Evolutionary conservation across 768 basidiomycete species (phyloP), one percentile per base, ranked within the genome.

Genomic region (Lentinula lateritia): DNA sequence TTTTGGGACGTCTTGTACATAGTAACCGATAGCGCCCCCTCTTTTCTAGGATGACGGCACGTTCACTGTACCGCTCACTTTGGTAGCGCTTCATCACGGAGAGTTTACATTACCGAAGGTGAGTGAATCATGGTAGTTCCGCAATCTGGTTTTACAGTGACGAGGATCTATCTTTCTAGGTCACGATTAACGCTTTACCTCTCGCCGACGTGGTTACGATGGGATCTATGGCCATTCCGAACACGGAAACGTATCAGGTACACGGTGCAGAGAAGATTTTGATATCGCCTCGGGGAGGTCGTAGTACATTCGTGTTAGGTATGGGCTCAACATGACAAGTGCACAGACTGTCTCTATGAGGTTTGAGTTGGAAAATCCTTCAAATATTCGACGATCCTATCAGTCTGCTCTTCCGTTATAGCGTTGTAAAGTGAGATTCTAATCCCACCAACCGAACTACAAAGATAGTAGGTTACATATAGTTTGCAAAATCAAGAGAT

Each of bases 361-460:
- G 41, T 54, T 59, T 60, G 57, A 32, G 57, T 58, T 50, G 81
- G 66, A 64, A 88, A 90, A 43, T 83, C 79, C 41, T 76, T 74
- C 68, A 89, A 86, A 64, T 87, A 90, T 0, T 72, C 76, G 42
- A 88, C 76, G 20, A 90, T 70, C 50, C 70, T 74, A 58, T 90
- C 84, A 1, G 87, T 86, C 62, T 89, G 81, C 61, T 89, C 85
- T 66, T 92, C 86, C 3, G 88, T 86, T 46, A 96, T 78, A 35
- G 93, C 93, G 65, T 97, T 97, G 74, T 97, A 97, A 9, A 96
- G 75, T 18, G 93, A 95, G 5, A 89, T 82, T 35, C 95, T 88
- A 54, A 93, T 85, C 15, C 80, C 84, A 66, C 85, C 85, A 50
- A 86, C 79, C 15, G 85, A 85, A 39, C 85, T 86, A 58, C 12